Base-by-base conservation (phyloP, 371 early-diverging fungal genomes). In the Rhizopus stolonifer region DNA sequence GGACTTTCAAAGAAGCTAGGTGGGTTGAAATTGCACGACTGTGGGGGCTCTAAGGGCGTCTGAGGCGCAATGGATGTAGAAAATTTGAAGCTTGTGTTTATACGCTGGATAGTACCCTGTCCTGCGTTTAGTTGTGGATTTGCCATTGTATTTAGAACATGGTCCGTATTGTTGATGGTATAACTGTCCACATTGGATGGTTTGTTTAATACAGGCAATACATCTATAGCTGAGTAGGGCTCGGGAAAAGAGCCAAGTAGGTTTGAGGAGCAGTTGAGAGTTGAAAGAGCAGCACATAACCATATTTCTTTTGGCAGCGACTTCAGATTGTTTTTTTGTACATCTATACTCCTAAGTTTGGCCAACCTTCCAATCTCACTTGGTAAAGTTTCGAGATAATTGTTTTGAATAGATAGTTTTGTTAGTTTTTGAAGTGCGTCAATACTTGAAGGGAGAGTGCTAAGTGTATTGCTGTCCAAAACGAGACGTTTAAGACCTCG, bases 251-350 rank as follows among this genome's bases (percentile, higher is more conserved):
- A 53, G 17, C 67, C 65, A 14, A 95, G 67, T 33, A 86, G 53
- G 58, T 95, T 95, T 17, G 88, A 88, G 1, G 87, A 90, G 29
- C 72, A 71, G 25, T 71, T 71, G 22, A 81, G 79, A 49, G 88
- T 91, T 26, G 65, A 57, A 24, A 95, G 79, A 11, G 69, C 71
- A 18, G 79, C 65, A 65, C 89, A 87, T 19, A 77, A 65, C 94
- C 94, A 94, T n/a, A 95, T 90, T 46, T 90, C 90, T 3, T 80
- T 74, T 4, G 93, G 92, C 1, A 95, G 65, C 45, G 81, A 65
- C 33, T 77, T 77, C 25, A 95, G 61, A 47, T 88, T 85, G 71
- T 95, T 71, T 51, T 69, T 69, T 46, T 73, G 74, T 2, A 60
- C 61, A 46, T 73, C 67, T 23, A 73, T 46, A 11, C 39, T 45